These are phyloP conservation scores for Xylariaceae sp. DNA, from an alignment of 2,329 filamentous ascomycete species.

Conservation along the genomic window DNA sequence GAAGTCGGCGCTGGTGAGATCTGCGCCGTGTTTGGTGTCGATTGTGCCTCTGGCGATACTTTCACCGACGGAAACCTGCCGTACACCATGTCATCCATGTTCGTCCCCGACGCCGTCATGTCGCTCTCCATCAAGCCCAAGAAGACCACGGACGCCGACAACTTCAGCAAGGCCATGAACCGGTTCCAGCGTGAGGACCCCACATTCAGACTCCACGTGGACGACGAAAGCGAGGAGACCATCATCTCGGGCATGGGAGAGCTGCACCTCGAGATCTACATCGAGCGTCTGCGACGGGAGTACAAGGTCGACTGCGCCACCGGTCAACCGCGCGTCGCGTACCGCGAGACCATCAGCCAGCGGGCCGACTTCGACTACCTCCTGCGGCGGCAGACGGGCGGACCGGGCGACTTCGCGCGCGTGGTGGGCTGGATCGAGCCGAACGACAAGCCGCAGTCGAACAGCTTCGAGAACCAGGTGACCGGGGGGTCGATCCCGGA, in stretches of 20 bases:
- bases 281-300: constrained; percentile 94
- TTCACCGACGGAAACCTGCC: constrained; percentile 93
- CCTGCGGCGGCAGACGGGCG: constrained; percentile 93
- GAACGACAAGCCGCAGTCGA: constrained; percentile 69
- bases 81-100: constrained; percentile 98
- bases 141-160: constrained; percentile 84
- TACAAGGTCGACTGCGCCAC: constrained; percentile 95
- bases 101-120: constrained; percentile 96
- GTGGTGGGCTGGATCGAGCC: constrained; percentile 93
- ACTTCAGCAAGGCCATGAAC: constrained; percentile 98
- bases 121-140: constrained; percentile 97
- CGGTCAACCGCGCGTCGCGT: constrained; percentile 95
- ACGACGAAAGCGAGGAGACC: constrained; percentile 90
- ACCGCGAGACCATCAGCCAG: constrained; percentile 88
- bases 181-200: constrained; percentile 98
- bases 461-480: constrained; percentile 85
- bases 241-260: constrained; percentile 99
- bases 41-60: constrained; percentile 96
- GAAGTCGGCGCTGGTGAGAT: constrained; percentile 97
- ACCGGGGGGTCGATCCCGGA: constrained; percentile 89
- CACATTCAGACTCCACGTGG: constrained; percentile 93
- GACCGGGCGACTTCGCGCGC: constrained; percentile 92
- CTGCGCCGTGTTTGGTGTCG: constrained; percentile 96
- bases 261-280: constrained; percentile 93
- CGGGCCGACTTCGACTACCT: constrained; percentile 87